A percentile compares a stretch with the other conserved stretches of the same genome.
These are phyloP conservation scores for Cyanidium caldarium DNA, from an alignment of 23 red algal species.

Conservation along the genomic window DNA sequence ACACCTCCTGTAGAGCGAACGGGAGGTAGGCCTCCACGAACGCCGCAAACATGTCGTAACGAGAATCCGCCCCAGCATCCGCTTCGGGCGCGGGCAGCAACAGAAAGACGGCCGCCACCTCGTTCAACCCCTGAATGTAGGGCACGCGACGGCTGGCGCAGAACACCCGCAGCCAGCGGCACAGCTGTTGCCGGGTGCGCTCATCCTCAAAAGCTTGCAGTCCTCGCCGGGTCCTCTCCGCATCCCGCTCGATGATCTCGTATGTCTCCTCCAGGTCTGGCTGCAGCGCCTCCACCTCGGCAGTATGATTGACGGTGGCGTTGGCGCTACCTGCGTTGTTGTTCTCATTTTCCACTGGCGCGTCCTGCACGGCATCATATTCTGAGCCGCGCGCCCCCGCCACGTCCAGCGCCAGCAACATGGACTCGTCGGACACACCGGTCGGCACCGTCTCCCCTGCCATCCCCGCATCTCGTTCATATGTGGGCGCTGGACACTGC, in stretches of 20 bases:
- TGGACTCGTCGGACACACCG: no score
- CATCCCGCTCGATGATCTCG: constrained; percentile 77
- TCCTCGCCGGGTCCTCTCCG: constrained; percentile 51
- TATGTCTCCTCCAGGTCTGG: constrained; percentile 35
- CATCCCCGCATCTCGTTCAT: no score
- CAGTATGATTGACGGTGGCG: no score
- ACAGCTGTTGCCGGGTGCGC: constrained; percentile 26
- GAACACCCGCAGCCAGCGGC: constrained; percentile 58
- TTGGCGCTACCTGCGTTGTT: no score
- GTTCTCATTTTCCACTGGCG: no score
- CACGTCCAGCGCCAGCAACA: no score
- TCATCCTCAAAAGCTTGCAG: constrained; percentile 43
- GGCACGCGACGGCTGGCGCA: constrained; percentile 45
- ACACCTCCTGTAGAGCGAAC: constrained; percentile 50
- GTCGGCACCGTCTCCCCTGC: no score
- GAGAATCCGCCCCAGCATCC: constrained; percentile 41
- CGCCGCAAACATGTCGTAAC: constrained; percentile 59
- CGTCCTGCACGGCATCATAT: no score
- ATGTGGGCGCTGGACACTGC: no score
- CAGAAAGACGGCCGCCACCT: constrained; percentile 82
- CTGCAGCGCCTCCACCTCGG: constrained; percentile 34
- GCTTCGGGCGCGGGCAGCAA: constrained; percentile 13
- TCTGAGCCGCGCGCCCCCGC: no score
- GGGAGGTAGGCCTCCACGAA: constrained; percentile 64
- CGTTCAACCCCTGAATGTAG: constrained; percentile 95